phyloP scores from a whole-genome alignment of 2,329 filamentous ascomycete genomes.

The Ascosphaera acerosa region DNA sequence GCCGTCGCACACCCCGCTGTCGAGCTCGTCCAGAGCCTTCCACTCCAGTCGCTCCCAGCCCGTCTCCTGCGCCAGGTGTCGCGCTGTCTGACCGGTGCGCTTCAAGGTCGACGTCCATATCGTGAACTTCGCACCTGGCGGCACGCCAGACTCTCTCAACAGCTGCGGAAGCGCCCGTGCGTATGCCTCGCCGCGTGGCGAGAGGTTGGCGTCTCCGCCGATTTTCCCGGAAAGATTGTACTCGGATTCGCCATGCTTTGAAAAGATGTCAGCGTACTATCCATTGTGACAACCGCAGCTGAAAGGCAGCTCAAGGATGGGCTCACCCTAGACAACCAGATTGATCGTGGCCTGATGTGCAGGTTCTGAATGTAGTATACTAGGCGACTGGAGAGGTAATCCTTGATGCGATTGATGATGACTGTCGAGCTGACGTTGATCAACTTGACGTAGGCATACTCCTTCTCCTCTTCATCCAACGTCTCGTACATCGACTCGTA shows the following conservation, averaged over 20 bases:
- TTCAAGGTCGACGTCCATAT: constrained; percentile 53
- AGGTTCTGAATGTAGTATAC: constrained; percentile 98
- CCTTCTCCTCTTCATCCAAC: constrained; percentile 65
- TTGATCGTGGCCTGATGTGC: constrained; percentile 85
- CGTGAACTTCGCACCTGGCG: constrained; percentile 35
- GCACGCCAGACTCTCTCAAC: constrained; percentile 63
- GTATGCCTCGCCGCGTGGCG: constrained; percentile 66
- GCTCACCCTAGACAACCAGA: constrained; percentile 80
- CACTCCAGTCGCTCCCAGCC: constrained; percentile 83
- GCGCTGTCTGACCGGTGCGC: constrained; percentile 77
- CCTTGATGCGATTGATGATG: constrained; percentile 92
- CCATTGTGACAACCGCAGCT: not conserved
- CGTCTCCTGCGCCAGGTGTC: constrained; percentile 44
- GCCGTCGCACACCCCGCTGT: constrained; percentile 87
- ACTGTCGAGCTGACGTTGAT: constrained; percentile 91
- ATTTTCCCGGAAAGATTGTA: constrained; percentile 83
- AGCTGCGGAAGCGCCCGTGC: constrained; percentile 63
- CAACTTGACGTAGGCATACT: constrained; percentile 88
- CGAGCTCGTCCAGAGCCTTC: constrained; percentile 95
- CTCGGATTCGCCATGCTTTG: constrained; percentile 73
- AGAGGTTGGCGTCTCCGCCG: constrained; percentile 74
- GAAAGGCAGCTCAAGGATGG: not conserved
- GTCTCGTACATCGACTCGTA: constrained; percentile 95
- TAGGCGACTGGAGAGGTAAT: constrained; percentile 86
- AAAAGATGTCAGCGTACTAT: not conserved